These are phyloP conservation scores for Pelargonium australe DNA, from an alignment of 441 rosid genomes.

Conservation along the genomic window DNA sequence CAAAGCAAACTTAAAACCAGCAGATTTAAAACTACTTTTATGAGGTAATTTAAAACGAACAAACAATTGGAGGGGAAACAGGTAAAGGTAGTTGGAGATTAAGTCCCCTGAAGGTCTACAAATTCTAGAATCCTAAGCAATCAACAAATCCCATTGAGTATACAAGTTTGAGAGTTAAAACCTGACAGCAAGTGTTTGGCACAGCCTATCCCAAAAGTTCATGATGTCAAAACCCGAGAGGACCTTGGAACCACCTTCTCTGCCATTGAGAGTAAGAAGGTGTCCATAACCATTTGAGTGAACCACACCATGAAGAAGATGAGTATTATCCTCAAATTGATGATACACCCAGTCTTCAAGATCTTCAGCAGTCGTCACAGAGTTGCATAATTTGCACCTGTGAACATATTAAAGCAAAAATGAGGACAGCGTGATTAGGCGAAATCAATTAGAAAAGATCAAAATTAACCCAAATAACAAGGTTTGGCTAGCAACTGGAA, in stretches of 20 bases:
- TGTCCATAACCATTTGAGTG: constrained; percentile 76
- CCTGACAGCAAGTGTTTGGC: constrained; percentile 47
- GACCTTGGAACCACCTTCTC: constrained; percentile 60
- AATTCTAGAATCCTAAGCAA: background rate
- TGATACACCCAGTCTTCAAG: constrained; percentile 51
- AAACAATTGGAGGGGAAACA: too few relatives aligned
- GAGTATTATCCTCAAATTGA: constrained; percentile 49
- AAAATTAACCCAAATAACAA: too few relatives aligned
- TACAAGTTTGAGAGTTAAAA: constrained; percentile 8
- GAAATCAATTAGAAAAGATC: too few relatives aligned
- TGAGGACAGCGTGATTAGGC: background rate
- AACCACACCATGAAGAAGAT: constrained; percentile 62
- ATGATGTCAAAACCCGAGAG: constrained; percentile 54
- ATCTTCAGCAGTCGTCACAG: constrained; percentile 29
- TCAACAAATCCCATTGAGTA: background rate
- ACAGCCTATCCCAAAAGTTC: constrained; percentile 69
- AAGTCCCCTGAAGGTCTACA: background rate
- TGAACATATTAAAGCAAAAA: background rate
- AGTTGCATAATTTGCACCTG: constrained; percentile 50
- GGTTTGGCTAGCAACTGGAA: too few relatives aligned
- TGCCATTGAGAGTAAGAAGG: constrained; percentile 58
- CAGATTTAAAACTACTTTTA: too few relatives aligned
- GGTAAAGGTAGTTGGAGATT: background rate
- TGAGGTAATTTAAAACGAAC: too few relatives aligned
- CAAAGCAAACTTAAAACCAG: too few relatives aligned